Evolutionary conservation across 768 basidiomycete genomes (phyloP).

Genomic region (Termitomyces sp.): DNA sequence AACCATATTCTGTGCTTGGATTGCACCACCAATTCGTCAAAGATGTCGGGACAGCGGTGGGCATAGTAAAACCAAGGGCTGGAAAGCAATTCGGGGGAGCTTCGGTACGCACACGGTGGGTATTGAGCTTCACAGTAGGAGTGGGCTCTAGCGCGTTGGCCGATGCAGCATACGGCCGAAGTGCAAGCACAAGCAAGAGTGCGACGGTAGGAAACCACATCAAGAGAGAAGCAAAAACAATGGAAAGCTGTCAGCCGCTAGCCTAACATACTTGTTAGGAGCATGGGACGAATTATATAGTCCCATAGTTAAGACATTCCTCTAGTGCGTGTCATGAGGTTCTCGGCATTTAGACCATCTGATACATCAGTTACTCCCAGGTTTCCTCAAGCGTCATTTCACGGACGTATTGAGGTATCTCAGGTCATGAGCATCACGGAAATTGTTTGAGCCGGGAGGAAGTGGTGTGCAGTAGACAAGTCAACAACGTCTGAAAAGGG

Average conservation of each 20-base stretch:
- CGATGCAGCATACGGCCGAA: neutral
- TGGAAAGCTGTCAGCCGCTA: constrained; percentile 4
- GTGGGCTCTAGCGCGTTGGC: constrained; percentile 11
- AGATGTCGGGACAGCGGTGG: constrained; percentile 38
- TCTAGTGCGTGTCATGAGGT: neutral
- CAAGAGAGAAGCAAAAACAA: neutral
- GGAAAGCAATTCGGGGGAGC: constrained; percentile 17
- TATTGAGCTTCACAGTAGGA: constrained; percentile 4
- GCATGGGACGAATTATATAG: constrained; percentile 1
- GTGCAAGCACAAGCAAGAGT: neutral
- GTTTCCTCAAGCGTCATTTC: neutral
- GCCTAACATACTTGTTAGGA: neutral
- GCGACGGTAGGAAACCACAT: constrained; percentile 4
- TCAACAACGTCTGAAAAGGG: neutral
- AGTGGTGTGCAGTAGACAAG: neutral
- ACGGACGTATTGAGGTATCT: neutral
- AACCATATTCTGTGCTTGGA: constrained; percentile 60
- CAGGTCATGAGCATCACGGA: neutral
- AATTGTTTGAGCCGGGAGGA: neutral
- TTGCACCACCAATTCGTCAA: constrained; percentile 62
- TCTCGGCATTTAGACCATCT: neutral
- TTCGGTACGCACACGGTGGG: neutral
- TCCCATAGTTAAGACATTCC: neutral
- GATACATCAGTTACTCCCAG: neutral
- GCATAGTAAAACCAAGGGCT: constrained; percentile 34